Conservation (phyloP, 192 early-diverging fungal species). For the Entomortierella beljakovae region DNA sequence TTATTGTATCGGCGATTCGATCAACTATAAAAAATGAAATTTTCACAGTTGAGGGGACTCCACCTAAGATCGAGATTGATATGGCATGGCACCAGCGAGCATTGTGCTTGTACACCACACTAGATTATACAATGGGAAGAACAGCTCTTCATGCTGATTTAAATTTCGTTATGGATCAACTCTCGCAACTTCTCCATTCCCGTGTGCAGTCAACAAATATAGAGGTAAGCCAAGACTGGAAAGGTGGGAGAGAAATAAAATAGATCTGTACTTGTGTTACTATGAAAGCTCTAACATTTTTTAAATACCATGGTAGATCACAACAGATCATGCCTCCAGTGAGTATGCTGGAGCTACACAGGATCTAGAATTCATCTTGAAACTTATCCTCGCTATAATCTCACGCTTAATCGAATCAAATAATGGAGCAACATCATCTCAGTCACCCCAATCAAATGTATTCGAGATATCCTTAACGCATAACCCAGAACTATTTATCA, state of each 20-base stretch:
- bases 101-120: conserved; percentile 54
- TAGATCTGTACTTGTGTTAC: too few relatives aligned
- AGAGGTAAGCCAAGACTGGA: conserved; percentile 14
- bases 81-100: conserved; percentile 60
- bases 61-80: conserved; percentile 34
- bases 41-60: not conserved
- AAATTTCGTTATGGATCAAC: conserved; percentile 34
- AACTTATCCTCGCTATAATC: conserved; percentile 52
- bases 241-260: too few relatives aligned
- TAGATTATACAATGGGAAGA: conserved; percentile 58
- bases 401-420: conserved; percentile 37
- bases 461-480: conserved; percentile 38
- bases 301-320: conserved; percentile 7
- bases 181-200: conserved; percentile 33
- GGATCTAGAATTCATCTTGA: conserved; percentile 49
- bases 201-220: conserved; percentile 37
- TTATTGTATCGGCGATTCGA: conserved; percentile 34
- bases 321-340: conserved; percentile 24
- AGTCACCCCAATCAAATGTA: not conserved
- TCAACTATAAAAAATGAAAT: conserved; percentile 35
- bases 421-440: not conserved
- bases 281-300: not conserved
- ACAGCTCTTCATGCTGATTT: conserved; percentile 41
- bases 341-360: conserved; percentile 41
- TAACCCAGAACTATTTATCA: conserved; percentile 21